Evolutionary conservation across 2,329 filamentous ascomycete genomes (phyloP).

Genomic region (Rhynchosporium agropyri): DNA sequence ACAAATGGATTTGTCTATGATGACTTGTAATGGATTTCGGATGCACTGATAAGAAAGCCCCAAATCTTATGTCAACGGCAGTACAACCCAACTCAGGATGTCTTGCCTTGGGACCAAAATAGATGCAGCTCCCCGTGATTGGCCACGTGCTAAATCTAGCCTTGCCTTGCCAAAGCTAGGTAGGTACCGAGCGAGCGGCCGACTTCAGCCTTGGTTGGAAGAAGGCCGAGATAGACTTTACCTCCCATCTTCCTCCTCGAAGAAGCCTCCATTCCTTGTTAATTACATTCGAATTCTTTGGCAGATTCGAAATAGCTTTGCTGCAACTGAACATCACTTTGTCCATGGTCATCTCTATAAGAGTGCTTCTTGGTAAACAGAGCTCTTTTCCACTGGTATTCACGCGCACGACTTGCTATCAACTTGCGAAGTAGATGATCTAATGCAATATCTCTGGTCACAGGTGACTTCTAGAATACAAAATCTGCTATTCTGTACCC

Average conservation of each 20-base stretch:
- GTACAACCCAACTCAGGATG: too few species aligned
- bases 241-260: background rate
- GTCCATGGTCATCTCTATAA: conserved; percentile 19
- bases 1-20: too few species aligned
- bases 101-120: background rate
- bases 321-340: background rate
- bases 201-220: conserved; percentile 15
- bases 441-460: conserved; percentile 8
- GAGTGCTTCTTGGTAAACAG: conserved; percentile 14
- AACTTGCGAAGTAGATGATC: conserved; percentile 31
- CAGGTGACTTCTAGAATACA: background rate
- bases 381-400: conserved; percentile 24
- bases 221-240: conserved; percentile 14
- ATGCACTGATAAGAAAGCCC: too few species aligned
- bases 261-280: background rate
- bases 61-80: too few species aligned
- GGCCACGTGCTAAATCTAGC: background rate
- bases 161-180: conserved; percentile 8
- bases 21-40: too few species aligned
- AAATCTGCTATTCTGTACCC: background rate
- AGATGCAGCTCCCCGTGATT: conserved; percentile 1
- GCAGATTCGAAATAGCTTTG: background rate
- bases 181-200: conserved; percentile 1
- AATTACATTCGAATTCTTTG: background rate
- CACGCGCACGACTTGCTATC: conserved; percentile 31